Evolutionary conservation across 768 basidiomycete genomes (phyloP).

Genomic region (Suillus sp.): DNA sequence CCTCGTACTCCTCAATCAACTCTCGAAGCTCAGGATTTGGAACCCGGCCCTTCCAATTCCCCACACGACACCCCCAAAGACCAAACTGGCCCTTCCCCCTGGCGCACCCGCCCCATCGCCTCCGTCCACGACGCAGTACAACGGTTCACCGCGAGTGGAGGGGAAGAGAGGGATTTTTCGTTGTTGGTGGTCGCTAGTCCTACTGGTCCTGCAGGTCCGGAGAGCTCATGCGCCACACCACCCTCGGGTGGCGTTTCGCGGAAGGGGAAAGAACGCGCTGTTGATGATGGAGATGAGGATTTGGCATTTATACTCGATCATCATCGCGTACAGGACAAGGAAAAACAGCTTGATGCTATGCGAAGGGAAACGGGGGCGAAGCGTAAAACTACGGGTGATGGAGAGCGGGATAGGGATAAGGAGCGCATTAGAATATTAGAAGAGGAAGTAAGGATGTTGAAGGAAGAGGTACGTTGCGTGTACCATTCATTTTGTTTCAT

Average conservation of each 20-base stretch:
- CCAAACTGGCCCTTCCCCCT: slow-evolving; percentile 29
- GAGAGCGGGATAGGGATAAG: slow-evolving; percentile 58
- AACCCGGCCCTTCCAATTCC: slow-evolving; percentile 25
- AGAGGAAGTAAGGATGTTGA: slow-evolving; percentile 61
- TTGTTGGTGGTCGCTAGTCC: slow-evolving; percentile 51
- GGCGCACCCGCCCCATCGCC: slow-evolving; percentile 36
- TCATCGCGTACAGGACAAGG: slow-evolving; percentile 56
- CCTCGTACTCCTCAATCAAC: slow-evolving; percentile 5
- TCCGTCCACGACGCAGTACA: slow-evolving; percentile 54
- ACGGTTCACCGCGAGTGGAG: slow-evolving; percentile 45
- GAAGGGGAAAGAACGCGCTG: slow-evolving; percentile 48
- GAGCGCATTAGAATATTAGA: slow-evolving; percentile 65
- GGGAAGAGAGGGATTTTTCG: slow-evolving; percentile 51
- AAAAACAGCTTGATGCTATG: slow-evolving; percentile 61
- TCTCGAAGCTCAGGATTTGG: slow-evolving; percentile 8
- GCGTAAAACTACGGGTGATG: slow-evolving; percentile 24
- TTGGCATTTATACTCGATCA: slow-evolving; percentile 35
- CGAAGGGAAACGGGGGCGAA: slow-evolving; percentile 49
- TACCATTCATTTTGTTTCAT: neutral
- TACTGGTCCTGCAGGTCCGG: slow-evolving; percentile 33
- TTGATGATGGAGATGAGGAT: slow-evolving; percentile 24
- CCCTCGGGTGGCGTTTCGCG: slow-evolving; percentile 21
- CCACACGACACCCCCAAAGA: slow-evolving; percentile 12
- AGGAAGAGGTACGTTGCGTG: slow-evolving; percentile 49
- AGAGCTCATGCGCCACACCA: slow-evolving; percentile 23